Conservation (phyloP, 2,329 filamentous ascomycete species). For the Aspergillus thermomutatus region DNA sequence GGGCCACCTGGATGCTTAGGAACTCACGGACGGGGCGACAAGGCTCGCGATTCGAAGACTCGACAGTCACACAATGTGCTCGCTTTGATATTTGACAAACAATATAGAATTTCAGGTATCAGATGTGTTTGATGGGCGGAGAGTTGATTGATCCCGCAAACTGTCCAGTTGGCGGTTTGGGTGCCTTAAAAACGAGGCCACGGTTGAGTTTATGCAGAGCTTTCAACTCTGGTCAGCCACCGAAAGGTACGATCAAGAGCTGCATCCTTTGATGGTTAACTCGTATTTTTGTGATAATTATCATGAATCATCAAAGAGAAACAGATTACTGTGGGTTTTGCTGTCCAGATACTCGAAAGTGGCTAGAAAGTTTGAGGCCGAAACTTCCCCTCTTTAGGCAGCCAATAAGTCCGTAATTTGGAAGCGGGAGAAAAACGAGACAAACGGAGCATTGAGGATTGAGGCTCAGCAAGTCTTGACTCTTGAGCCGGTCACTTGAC, state of each 20-base stretch:
- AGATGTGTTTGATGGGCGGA: background rate
- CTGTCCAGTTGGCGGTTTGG: background rate
- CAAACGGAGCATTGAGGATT: background rate
- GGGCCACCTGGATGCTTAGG: background rate
- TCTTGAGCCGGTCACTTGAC: background rate
- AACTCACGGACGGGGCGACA: background rate
- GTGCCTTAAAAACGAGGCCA: background rate
- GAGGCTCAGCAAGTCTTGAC: background rate
- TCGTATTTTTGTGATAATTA: background rate
- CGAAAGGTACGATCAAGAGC: background rate
- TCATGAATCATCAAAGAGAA: background rate
- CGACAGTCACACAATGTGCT: background rate
- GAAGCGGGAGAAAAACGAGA: no score
- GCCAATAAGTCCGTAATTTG: background rate
- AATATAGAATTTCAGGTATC: background rate
- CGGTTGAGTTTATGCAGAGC: background rate
- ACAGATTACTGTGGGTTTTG: background rate
- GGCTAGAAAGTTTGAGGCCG: background rate
- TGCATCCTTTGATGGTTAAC: background rate
- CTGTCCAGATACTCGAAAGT: background rate
- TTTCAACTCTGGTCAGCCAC: background rate
- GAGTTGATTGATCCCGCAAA: background rate
- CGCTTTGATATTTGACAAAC: background rate
- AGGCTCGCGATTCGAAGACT: background rate
- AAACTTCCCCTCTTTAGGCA: background rate